Percentiles rank a stretch among this genome's conserved stretches.
phyloP scores from a whole-genome alignment of 345 rosid genomes.

The Gossypium sturtianum region DNA sequence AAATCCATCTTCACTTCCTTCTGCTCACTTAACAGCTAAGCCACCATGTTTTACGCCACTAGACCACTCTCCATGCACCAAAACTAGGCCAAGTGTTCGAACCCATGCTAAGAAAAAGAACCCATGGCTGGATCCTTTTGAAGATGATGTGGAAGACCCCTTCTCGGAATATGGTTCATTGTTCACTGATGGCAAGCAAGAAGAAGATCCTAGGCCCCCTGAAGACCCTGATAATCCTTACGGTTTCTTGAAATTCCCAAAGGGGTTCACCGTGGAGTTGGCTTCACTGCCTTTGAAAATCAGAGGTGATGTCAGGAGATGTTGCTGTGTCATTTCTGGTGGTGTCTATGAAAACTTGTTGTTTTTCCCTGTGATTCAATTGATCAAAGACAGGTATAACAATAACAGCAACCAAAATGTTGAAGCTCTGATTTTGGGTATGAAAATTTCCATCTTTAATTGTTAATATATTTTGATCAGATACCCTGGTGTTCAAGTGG shows the following conservation, averaged over 20 bases:
- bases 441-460: not conserved
- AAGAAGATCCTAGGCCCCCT: conserved; percentile 77
- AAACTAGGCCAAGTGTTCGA: conserved; percentile 16
- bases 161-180: conserved; percentile 69
- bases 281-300: conserved; percentile 72
- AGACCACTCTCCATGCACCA: conserved; percentile 19
- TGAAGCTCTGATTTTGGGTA: not conserved
- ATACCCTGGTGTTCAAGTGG: conserved; percentile 91
- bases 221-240: conserved; percentile 76
- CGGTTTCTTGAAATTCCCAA: conserved; percentile 88
- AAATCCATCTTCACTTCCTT: conserved; percentile 34
- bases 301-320: conserved; percentile 90
- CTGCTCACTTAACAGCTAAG: conserved; percentile 28
- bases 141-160: conserved; percentile 61
- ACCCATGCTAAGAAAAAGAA: conserved; percentile 60
- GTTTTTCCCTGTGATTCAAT: conserved; percentile 77
- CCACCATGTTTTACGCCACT: conserved; percentile 31
- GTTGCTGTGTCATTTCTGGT: conserved; percentile 78
- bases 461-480: conserved; percentile 19
- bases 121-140: conserved; percentile 81
- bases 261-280: conserved; percentile 67
- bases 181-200: conserved; percentile 81
- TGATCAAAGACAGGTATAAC: conserved; percentile 74
- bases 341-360: conserved; percentile 91
- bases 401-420: not conserved